Percentiles rank a stretch among this genome's conserved stretches.
These are phyloP conservation scores for Allantophomopsis cytisporea DNA, from an alignment of 2,329 filamentous ascomycete species.

Conservation along the genomic window DNA sequence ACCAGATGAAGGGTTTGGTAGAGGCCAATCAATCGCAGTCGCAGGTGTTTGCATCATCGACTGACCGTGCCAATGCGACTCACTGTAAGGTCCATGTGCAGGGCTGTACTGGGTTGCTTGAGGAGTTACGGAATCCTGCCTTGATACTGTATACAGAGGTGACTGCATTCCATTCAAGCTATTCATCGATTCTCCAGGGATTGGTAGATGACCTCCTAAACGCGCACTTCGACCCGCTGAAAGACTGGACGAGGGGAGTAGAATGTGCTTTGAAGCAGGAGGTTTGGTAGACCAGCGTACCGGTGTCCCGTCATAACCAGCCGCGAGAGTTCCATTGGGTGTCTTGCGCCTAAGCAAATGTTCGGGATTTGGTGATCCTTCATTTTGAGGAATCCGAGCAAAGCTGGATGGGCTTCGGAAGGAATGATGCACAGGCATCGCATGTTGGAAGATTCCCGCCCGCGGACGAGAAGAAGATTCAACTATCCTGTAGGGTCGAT, in stretches of 20 bases:
- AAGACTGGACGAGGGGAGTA: conserved; percentile 43
- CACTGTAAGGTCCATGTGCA: not conserved
- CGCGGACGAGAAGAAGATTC: too few relatives aligned
- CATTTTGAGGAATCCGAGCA: conserved; percentile 5
- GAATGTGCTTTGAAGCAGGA: conserved; percentile 71
- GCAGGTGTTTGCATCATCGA: not conserved
- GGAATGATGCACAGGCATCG: too few relatives aligned
- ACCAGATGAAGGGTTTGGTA: conserved; percentile 4
- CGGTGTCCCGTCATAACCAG: conserved; percentile 78
- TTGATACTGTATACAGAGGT: too few relatives aligned
- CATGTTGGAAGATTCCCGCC: too few relatives aligned
- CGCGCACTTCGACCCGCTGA: not conserved
- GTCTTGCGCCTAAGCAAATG: conserved; percentile 84
- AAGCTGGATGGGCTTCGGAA: too few relatives aligned
- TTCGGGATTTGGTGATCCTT: conserved; percentile 29
- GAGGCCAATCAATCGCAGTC: conserved; percentile 9
- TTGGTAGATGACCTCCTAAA: not conserved
- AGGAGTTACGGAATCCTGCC: too few relatives aligned
- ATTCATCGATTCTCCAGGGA: not conserved
- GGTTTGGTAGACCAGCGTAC: conserved; percentile 60
- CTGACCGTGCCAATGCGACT: not conserved
- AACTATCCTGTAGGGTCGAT: too few relatives aligned
- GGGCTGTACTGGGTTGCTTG: too few relatives aligned
- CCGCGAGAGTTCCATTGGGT: conserved; percentile 82
- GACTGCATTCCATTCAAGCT: not conserved